Evolutionary conservation across 2,329 filamentous ascomycete species (phyloP).

Genomic region (Neofusicoccum ribis): DNA sequence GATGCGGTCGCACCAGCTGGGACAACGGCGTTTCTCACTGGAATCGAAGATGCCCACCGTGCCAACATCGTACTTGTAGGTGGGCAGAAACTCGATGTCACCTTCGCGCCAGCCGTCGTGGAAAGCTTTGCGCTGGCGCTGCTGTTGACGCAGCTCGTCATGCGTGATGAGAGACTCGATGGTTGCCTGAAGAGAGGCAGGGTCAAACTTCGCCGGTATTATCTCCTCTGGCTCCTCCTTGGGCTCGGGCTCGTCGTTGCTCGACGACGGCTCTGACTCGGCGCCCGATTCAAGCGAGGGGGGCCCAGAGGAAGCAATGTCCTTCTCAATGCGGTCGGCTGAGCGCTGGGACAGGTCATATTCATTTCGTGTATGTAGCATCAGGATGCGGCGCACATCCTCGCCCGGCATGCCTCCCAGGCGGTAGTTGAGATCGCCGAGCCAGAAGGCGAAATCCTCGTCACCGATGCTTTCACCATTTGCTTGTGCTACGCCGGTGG

Average conservation of each 20-base stretch:
- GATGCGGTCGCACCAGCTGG: slow-evolving; percentile 97
- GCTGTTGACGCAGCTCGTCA: slow-evolving; percentile 78
- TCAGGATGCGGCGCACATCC: slow-evolving; percentile 82
- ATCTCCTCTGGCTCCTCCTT: slow-evolving; percentile 19
- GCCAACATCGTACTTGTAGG: slow-evolving; percentile 98
- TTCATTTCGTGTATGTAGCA: slow-evolving; percentile 77
- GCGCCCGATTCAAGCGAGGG: background rate
- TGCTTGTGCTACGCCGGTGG: slow-evolving; percentile 60
- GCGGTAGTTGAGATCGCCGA: slow-evolving; percentile 93
- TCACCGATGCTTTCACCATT: slow-evolving; percentile 74
- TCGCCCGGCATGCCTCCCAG: slow-evolving; percentile 85
- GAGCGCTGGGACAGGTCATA: slow-evolving; percentile 53
- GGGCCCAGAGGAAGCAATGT: slow-evolving; percentile 10
- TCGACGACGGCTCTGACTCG: background rate
- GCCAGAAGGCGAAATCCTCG: slow-evolving; percentile 94
- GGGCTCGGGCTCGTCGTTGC: slow-evolving; percentile 24
- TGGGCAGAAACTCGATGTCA: slow-evolving; percentile 82
- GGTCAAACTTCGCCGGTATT: slow-evolving; percentile 65
- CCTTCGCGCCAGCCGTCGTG: slow-evolving; percentile 93
- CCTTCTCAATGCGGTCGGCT: slow-evolving; percentile 28
- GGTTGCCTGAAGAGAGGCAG: slow-evolving; percentile 83
- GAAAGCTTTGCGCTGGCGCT: slow-evolving; percentile 75
- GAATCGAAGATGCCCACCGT: slow-evolving; percentile 90
- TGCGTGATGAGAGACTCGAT: slow-evolving; percentile 84
- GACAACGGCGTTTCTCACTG: slow-evolving; percentile 88